Conservation (phyloP, 305 asterid species). For the Solanum aculeatissimum region DNA sequence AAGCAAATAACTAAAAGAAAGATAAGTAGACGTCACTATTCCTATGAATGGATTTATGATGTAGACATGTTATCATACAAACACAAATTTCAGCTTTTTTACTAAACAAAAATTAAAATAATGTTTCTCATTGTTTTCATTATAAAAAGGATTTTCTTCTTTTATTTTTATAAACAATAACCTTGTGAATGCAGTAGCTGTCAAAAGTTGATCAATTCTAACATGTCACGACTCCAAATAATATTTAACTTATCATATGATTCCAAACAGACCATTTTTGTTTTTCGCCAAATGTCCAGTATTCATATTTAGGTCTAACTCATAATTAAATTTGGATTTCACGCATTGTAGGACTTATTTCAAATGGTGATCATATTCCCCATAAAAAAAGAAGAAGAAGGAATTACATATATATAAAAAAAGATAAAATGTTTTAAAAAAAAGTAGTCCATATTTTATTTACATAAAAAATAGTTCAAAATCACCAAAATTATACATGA, state of each 20-base stretch:
- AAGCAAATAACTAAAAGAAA: neutral
- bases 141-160: neutral
- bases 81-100: neutral
- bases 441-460: too few species aligned
- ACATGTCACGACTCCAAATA: neutral
- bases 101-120: neutral
- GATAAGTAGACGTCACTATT: neutral
- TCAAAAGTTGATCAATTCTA: neutral
- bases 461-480: too few species aligned
- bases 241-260: neutral
- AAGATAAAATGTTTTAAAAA: too few species aligned
- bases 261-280: neutral
- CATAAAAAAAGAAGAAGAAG: too few species aligned
- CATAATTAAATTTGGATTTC: neutral
- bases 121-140: neutral
- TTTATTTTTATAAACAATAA: neutral
- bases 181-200: neutral
- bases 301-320: neutral
- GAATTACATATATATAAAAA: too few species aligned
- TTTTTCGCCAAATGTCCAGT: fast-evolving
- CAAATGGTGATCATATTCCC: too few species aligned
- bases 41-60: neutral
- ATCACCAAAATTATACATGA: too few species aligned
- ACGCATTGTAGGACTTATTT: too few species aligned
- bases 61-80: neutral